Percentiles rank a stretch among this genome's conserved stretches.
These are phyloP conservation scores for Acacia confusa DNA, from an alignment of 306 rosid genomes.

Conservation along the genomic window DNA sequence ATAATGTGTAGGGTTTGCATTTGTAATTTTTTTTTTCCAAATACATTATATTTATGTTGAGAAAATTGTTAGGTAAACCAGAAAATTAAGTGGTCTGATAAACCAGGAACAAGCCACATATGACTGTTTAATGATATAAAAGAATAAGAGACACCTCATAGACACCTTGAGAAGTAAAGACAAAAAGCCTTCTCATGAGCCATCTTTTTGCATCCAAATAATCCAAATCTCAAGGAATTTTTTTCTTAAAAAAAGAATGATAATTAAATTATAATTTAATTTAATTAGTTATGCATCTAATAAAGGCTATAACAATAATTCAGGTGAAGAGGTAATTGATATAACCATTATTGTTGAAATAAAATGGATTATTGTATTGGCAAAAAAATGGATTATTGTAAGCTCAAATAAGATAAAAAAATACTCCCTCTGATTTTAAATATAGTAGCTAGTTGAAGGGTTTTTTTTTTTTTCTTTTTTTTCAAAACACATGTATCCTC, in stretches of 20 bases:
- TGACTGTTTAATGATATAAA: conserved; percentile 57
- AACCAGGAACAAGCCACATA: conserved; percentile 64
- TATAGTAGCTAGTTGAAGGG: too few relatives aligned
- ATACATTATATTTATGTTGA: not conserved
- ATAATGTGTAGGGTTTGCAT: not conserved
- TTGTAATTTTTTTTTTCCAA: not conserved
- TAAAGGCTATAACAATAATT: not conserved
- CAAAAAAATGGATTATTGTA: too few relatives aligned
- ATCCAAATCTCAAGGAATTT: not conserved
- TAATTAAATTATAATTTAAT: too few relatives aligned
- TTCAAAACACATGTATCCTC: too few relatives aligned
- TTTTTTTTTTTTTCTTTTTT: too few relatives aligned
- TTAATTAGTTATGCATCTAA: not conserved
- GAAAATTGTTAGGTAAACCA: not conserved
- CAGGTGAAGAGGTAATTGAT: not conserved
- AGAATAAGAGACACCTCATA: conserved; percentile 73
- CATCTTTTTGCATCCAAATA: conserved; percentile 22
- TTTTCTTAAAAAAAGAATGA: not conserved
- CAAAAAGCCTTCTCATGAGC: conserved; percentile 44
- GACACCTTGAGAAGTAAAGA: conserved; percentile 67
- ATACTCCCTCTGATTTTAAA: too few relatives aligned
- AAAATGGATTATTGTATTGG: not conserved
- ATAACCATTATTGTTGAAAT: not conserved
- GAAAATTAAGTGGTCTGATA: conserved; percentile 64
- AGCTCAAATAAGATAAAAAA: too few relatives aligned